These are phyloP conservation scores for Colletotrichum orchidophilum DNA, from an alignment of 2,329 filamentous ascomycete genomes.

Conservation along the genomic window DNA sequence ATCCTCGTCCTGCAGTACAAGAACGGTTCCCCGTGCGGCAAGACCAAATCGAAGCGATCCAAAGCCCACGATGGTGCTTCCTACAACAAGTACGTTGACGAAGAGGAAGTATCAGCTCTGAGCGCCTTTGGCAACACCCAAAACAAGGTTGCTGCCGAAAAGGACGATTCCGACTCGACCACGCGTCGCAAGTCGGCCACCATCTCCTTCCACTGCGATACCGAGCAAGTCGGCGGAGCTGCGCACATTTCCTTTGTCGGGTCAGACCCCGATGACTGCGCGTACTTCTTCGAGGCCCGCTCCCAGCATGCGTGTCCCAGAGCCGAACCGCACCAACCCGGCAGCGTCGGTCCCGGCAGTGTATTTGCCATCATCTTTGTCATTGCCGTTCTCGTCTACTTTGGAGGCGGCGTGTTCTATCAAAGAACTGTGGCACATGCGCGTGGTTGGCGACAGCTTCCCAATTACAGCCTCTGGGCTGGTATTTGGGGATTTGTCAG, in stretches of 20 bases:
- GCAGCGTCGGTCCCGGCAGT: slow-evolving; percentile 76
- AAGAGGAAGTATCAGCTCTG: slow-evolving; percentile 47
- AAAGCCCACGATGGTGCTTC: slow-evolving; percentile 39
- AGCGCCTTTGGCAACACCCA: slow-evolving; percentile 36
- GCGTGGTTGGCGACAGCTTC: slow-evolving; percentile 92
- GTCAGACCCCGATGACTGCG: slow-evolving; percentile 84
- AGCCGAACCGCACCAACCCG: slow-evolving; percentile 74
- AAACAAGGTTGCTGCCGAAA: slow-evolving; percentile 42
- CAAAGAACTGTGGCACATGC: slow-evolving; percentile 95
- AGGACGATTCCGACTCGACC: slow-evolving; percentile 44
- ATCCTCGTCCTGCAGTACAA: slow-evolving; percentile 83
- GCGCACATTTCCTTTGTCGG: slow-evolving; percentile 86
- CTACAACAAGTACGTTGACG: slow-evolving; percentile 40
- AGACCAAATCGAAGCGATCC: slow-evolving; percentile 47
- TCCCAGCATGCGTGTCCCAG: slow-evolving; percentile 81
- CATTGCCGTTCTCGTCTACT: slow-evolving; percentile 84
- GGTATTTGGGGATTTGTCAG: slow-evolving; percentile 85
- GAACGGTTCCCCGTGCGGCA: slow-evolving; percentile 78
- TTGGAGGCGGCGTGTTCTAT: slow-evolving; percentile 93
- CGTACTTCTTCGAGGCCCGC: slow-evolving; percentile 94
- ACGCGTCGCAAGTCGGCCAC: slow-evolving; percentile 78
- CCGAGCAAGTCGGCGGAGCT: slow-evolving; percentile 74
- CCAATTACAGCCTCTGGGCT: slow-evolving; percentile 94
- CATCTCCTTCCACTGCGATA: slow-evolving; percentile 93
- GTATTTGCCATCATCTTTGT: slow-evolving; percentile 88